A percentile compares a stretch with the other conserved stretches of the same genome.
Conservation (phyloP, 164 flowering plant genomes). For the Paratinospora sagittata region DNA sequence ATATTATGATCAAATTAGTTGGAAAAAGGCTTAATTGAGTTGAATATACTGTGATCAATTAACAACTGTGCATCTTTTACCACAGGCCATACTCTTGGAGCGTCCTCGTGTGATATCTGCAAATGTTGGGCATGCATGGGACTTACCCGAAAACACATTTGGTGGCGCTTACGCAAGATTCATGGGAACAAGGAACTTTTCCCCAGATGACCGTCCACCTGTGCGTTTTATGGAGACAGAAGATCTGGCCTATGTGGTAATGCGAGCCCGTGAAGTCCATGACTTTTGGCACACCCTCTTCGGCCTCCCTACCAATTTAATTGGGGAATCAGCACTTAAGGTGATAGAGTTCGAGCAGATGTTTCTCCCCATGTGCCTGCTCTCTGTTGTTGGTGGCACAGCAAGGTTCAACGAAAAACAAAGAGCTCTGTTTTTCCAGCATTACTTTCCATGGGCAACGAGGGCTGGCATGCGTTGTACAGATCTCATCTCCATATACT, state of each 20-base stretch:
- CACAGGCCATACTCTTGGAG: conserved; percentile 69
- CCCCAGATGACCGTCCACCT: conserved; percentile 94
- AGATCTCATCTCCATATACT: conserved; percentile 84
- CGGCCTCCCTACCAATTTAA: conserved; percentile 80
- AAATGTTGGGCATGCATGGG: conserved; percentile 83
- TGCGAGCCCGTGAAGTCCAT: conserved; percentile 89
- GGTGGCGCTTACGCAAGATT: conserved; percentile 95
- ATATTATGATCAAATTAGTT: neutral
- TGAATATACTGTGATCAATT: neutral
- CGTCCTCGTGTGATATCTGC: conserved; percentile 81
- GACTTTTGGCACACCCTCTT: conserved; percentile 97
- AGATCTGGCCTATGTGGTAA: conserved; percentile 82
- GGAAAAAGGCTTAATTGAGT: too few relatives aligned
- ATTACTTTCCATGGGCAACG: conserved; percentile 85
- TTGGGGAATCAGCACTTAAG: conserved; percentile 92
- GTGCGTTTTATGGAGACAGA: conserved; percentile 91
- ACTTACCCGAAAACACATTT: conserved; percentile 79
- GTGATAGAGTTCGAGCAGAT: conserved; percentile 95
- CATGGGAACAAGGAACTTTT: conserved; percentile 94
- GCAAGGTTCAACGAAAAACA: conserved; percentile 70
- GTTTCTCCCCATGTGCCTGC: conserved; percentile 85
- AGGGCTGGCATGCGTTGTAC: conserved; percentile 62
- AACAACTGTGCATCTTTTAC: neutral
- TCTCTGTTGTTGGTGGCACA: conserved; percentile 81
- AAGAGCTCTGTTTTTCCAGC: conserved; percentile 59